These are phyloP conservation scores for Pueraria montana DNA, from an alignment of 306 rosid species.

Conservation along the genomic window DNA sequence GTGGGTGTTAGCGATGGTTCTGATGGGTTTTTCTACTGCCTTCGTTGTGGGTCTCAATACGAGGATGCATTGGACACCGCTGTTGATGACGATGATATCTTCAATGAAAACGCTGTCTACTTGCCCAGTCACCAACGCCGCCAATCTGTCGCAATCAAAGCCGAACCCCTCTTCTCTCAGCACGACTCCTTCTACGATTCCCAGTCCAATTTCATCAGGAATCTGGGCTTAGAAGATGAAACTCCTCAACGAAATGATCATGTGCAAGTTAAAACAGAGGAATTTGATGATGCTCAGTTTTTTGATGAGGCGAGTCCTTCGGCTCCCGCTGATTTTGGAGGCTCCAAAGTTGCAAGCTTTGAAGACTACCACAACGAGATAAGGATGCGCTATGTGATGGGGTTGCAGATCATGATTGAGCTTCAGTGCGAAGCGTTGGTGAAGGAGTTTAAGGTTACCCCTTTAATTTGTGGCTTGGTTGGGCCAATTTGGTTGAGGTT, in stretches of 20 bases:
- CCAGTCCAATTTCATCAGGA: slow-evolving; percentile 54
- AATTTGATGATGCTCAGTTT: background rate
- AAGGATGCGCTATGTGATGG: slow-evolving; percentile 77
- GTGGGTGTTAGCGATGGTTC: slow-evolving; percentile 58
- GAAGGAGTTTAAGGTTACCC: slow-evolving; percentile 78
- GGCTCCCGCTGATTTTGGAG: slow-evolving; percentile 67
- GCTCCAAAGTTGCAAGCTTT: slow-evolving; percentile 32
- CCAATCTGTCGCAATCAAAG: slow-evolving; percentile 47
- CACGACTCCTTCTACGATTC: slow-evolving; percentile 50
- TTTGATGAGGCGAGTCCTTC: slow-evolving; percentile 57
- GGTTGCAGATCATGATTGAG: slow-evolving; percentile 82
- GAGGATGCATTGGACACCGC: slow-evolving; percentile 71
- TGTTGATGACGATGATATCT: slow-evolving; percentile 70
- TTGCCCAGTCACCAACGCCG: slow-evolving; percentile 61
- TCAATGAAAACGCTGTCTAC: slow-evolving; percentile 59
- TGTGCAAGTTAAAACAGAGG: slow-evolving; percentile 44
- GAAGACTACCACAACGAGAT: slow-evolving; percentile 70
- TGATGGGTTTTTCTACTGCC: slow-evolving; percentile 83
- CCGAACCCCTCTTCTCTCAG: slow-evolving; percentile 69
- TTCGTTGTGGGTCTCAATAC: slow-evolving; percentile 62
- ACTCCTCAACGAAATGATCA: background rate
- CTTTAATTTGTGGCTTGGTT: slow-evolving; percentile 81
- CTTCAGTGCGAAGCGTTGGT: slow-evolving; percentile 85
- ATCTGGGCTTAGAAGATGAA: slow-evolving; percentile 54
- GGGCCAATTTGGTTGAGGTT: slow-evolving; percentile 86